Conservation (phyloP, 1,139 yeast species). For the Hyphopichia buzzinii region DNA sequence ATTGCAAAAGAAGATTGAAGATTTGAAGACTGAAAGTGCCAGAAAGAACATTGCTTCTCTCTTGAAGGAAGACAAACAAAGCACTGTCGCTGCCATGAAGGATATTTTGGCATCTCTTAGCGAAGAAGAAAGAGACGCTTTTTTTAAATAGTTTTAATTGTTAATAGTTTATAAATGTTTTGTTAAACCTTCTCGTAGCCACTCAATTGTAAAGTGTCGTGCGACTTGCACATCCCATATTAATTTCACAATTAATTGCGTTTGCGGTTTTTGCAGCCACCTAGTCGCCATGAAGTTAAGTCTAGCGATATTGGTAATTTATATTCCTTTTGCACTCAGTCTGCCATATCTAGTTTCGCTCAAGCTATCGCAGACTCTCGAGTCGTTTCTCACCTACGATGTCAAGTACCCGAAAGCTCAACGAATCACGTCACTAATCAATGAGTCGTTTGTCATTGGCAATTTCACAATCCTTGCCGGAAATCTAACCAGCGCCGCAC, state of each 20-base stretch:
- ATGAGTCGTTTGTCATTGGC: slow-evolving; percentile 54
- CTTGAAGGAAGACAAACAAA: slow-evolving; percentile 55
- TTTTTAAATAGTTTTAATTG: too few relatives aligned
- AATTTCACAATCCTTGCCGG: slow-evolving; percentile 65
- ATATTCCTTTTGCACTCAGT: not conserved
- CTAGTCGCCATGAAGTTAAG: too few relatives aligned
- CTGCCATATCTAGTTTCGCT: slow-evolving; percentile 24
- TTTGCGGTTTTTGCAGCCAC: too few relatives aligned
- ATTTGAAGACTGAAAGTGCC: slow-evolving; percentile 62
- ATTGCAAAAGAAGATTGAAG: slow-evolving; percentile 60
- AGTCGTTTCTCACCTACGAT: slow-evolving; percentile 40
- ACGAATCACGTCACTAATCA: slow-evolving; percentile 44
- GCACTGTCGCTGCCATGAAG: slow-evolving; percentile 56
- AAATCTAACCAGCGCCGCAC: slow-evolving; percentile 46
- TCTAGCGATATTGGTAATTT: too few relatives aligned
- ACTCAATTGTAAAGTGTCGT: too few relatives aligned
- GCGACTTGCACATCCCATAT: too few relatives aligned
- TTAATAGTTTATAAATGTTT: too few relatives aligned
- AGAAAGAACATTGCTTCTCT: slow-evolving; percentile 61
- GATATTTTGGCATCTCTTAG: slow-evolving; percentile 61
- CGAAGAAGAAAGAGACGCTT: slow-evolving; percentile 57
- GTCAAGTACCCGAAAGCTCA: slow-evolving; percentile 26
- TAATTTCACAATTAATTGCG: too few relatives aligned
- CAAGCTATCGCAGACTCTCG: slow-evolving; percentile 29
- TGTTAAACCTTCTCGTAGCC: too few relatives aligned